These are phyloP conservation scores for Moesziomyces parantarcticus DNA, from an alignment of 1,284 basidiomycete species.

Conservation along the genomic window DNA sequence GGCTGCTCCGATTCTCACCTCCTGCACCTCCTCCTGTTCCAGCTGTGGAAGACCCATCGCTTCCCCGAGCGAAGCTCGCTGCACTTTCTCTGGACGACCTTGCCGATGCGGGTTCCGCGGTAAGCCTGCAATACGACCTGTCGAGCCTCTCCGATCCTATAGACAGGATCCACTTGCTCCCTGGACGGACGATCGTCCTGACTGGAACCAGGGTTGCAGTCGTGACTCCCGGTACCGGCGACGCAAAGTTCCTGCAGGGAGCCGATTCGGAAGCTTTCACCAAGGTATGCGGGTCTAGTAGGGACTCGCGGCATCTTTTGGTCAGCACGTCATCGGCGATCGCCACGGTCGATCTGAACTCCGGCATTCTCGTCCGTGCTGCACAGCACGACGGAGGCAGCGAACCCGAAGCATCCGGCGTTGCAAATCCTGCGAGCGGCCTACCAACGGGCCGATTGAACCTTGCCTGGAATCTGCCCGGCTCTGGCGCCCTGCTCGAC, in stretches of 20 bases:
- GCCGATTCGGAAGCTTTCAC: slow-evolving; percentile 1
- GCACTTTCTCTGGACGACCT: slow-evolving; percentile 5
- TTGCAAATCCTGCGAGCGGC: neutral
- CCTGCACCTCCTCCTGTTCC: neutral
- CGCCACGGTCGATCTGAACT: slow-evolving; percentile 8
- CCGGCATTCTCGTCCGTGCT: neutral
- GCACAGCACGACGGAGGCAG: slow-evolving; percentile 5
- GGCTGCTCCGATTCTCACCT: slow-evolving; percentile 2
- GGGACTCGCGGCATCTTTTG: slow-evolving; percentile 15
- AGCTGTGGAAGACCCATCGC: neutral
- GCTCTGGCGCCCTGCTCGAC: slow-evolving; percentile 21
- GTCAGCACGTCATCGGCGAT: slow-evolving; percentile 12
- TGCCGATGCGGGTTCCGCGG: neutral
- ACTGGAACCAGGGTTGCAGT: slow-evolving; percentile 2
- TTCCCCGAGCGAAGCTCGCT: neutral
- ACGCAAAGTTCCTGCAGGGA: slow-evolving; percentile 7
- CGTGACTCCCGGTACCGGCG: neutral
- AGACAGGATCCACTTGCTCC: slow-evolving; percentile 1
- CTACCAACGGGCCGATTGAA: slow-evolving; percentile 8
- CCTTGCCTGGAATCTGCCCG: slow-evolving; percentile 31
- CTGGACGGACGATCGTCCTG: slow-evolving; percentile 7
- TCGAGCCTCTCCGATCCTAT: slow-evolving; percentile 1
- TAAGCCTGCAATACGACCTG: slow-evolving; percentile 7
- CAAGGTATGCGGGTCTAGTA: slow-evolving; percentile 17
- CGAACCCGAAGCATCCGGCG: neutral